Base-by-base conservation (phyloP, 257 asterid species). In the Galeopsis tetrahit region DNA sequence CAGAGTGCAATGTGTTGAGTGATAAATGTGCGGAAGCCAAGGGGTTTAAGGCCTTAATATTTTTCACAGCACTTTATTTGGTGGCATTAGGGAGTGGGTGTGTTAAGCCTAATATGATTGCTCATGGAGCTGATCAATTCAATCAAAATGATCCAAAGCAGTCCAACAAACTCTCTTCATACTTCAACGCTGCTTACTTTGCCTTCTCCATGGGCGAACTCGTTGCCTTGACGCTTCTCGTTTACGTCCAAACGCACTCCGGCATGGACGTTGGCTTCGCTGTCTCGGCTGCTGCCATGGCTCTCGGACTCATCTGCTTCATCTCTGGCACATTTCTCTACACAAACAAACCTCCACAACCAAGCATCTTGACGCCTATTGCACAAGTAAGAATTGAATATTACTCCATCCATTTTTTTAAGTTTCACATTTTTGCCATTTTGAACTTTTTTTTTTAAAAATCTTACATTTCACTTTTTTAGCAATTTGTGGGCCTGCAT, bases 51-150 rank as follows among this genome's bases (percentile, higher is more conserved):
- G 83, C 93, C 33, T 46, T 88, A 1, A 85, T 91, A 68, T 94
- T 94, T 10, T 91, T 84, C 72, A 73, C 84, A 77, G 97, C 99
- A 4, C 88, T 94, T 0, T 94, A 91, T 67, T 70, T 91, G 83
- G 97, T 91, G 70, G 99, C 99, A 10, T 44, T 94, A 35, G 99
- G 99, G 71, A 94, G 99, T 78, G 99, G 97, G 0, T 91, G 99
- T 76, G 95, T 89, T 11, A 94, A 94, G 66, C 99, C 99, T 3
- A 94, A 94, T 53, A 94, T 94, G 96, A 88, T 94, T 46, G 92
- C 97, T 6, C 97, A 91, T 53, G 99, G 99, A 6, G 97, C 93
- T 13, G 95, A 94, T 69, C 99, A 91, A 38, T 94, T 94, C 85
- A 76, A 79, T 63, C 87, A 78, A 15, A 70, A 78, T 2, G 79